Base-by-base conservation (phyloP, 108 stramenopile genomes). In the Fragilariopsis cylindrus region DNA sequence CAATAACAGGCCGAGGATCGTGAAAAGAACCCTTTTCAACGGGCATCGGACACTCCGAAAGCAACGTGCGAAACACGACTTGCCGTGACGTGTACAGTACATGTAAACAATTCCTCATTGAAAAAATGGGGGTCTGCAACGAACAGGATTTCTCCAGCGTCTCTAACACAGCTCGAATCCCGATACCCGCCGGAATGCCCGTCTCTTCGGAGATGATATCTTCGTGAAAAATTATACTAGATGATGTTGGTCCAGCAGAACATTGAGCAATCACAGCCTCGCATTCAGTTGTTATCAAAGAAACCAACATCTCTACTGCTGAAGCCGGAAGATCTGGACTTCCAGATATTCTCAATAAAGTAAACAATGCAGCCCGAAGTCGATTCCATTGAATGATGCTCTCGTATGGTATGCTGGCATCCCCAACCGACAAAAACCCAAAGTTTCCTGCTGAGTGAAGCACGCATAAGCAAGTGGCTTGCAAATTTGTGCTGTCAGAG, bases 1-100 rank as follows among this genome's bases (percentile, higher is more conserved):
- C 75, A 55, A 89, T 54, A 2, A 86, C 80, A n/a, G 88, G 88
- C 11, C 94, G 79, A 21, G 94, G 91, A 67, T 95, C 94, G 4
- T 77, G 47, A 53, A 81, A 83, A 11, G 73, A 60, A 7, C 72
- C 72, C 46, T 76, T 75, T 54, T 48, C 60, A 53, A 70, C 48
- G 55, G 76, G 68, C 55, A 53, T 55, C 43, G 79, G 70, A 69
- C 79, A 80, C n/a, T 47, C 48, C 3, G 73, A 48, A n/a, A 48
- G 7, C 13, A 62, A 11, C 65, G 72, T 60, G 13, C 58, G 39
- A 41, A 75, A 46, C 5, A 81, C 72, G 74, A 69, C 57, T 9
- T 79, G 40, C 69, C 83, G 74, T 16, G 81, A 72, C 47, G 80
- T 69, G 48, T 50, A 69, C 0, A 93, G 66, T 48, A 83, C 74